Conservation (phyloP, 169 alveolate genomes). For the Amoebophrya sp. region DNA sequence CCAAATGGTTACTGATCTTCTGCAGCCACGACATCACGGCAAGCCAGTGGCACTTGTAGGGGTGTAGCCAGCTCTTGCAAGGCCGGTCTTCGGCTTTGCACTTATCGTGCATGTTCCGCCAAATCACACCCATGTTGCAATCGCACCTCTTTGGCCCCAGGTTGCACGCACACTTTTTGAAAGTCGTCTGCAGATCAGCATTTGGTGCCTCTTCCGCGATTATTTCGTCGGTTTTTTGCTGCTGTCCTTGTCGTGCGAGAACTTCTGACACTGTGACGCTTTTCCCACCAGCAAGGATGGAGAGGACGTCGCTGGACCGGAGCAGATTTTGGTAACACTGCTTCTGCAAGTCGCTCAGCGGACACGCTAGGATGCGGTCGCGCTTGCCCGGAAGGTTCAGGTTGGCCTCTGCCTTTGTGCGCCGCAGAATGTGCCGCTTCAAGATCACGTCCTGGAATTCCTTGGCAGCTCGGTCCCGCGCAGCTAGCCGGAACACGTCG, state of each 20-base stretch:
- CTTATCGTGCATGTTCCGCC: background rate
- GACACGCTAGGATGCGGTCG: background rate
- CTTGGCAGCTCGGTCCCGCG: background rate
- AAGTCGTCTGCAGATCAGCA: too few relatives aligned
- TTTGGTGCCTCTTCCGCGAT: too few relatives aligned
- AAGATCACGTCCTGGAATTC: background rate
- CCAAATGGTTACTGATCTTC: constrained; percentile 11
- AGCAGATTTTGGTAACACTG: background rate
- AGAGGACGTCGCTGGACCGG: background rate
- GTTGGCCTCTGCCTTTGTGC: background rate
- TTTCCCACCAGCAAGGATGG: background rate
- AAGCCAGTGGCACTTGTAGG: background rate
- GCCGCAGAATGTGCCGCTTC: background rate
- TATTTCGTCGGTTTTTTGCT: too few relatives aligned
- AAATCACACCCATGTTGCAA: background rate
- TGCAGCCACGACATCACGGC: background rate
- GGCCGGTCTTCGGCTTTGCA: background rate
- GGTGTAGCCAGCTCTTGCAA: background rate
- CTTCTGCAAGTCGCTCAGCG: background rate
- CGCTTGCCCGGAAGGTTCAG: background rate
- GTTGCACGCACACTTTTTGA: background rate
- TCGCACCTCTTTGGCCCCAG: background rate
- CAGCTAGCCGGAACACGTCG: background rate
- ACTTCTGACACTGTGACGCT: background rate
- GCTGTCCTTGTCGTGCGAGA: too few relatives aligned